Percentiles rank a stretch among this genome's conserved stretches.
These are phyloP conservation scores for Neurospora sp. DNA, from an alignment of 2,329 filamentous ascomycete genomes.

Conservation along the genomic window DNA sequence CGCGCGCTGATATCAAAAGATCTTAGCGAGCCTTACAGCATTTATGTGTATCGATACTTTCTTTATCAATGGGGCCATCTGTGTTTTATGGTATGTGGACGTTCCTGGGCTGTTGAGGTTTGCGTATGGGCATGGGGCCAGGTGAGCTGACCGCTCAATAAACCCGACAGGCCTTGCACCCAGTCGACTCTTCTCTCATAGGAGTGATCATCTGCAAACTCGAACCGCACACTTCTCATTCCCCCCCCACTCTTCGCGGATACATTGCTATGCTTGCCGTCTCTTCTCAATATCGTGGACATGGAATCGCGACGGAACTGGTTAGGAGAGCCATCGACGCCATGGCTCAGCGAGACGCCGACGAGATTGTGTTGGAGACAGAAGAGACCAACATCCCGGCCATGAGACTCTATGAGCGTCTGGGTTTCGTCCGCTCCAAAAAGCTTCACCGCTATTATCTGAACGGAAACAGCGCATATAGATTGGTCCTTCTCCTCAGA, in stretches of 20 bases:
- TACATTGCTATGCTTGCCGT: slow-evolving; percentile 99
- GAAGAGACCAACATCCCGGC: slow-evolving; percentile 87
- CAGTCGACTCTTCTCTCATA: slow-evolving; percentile 55
- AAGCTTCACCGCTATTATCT: slow-evolving; percentile 90
- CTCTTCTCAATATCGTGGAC: slow-evolving; percentile 65
- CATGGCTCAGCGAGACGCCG: slow-evolving; percentile 75
- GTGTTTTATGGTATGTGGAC: slow-evolving; percentile 74
- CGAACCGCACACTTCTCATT: slow-evolving; percentile 78
- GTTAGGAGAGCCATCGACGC: slow-evolving; percentile 86
- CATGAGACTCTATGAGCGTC: slow-evolving; percentile 82
- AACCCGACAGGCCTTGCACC: slow-evolving; percentile 44
- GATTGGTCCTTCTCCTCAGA: slow-evolving; percentile 74
- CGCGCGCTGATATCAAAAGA: slow-evolving; percentile 90
- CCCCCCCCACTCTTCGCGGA: slow-evolving; percentile 62
- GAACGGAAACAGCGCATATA: slow-evolving; percentile 90
- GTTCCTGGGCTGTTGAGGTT: not conserved
- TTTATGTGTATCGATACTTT: slow-evolving; percentile 98
- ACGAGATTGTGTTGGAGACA: slow-evolving; percentile 93
- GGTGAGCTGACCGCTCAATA: slow-evolving; percentile 1
- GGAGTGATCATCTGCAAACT: slow-evolving; percentile 94
- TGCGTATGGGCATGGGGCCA: not conserved
- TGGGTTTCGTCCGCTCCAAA: slow-evolving; percentile 89
- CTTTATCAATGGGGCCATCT: slow-evolving; percentile 94
- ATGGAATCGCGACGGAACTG: slow-evolving; percentile 78
- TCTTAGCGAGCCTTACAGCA: slow-evolving; percentile 95